Percentiles rank a stretch among this genome's conserved stretches.
phyloP scores from a whole-genome alignment of 2,329 filamentous ascomycete genomes.

The Fusarium oligoseptatum region DNA sequence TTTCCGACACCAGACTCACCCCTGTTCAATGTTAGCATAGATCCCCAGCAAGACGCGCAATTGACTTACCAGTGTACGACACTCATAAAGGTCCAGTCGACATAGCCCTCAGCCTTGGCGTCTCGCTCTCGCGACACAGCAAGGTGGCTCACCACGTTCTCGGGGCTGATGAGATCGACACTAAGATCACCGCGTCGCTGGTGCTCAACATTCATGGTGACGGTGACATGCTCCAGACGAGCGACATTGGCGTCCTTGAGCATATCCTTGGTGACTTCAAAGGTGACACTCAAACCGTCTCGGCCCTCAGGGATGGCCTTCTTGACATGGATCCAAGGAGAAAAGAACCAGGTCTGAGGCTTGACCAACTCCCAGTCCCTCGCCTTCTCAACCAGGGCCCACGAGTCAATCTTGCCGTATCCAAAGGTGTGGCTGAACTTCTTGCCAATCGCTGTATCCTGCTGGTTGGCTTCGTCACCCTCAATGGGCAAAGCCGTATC shows the following conservation, averaged over 20 bases:
- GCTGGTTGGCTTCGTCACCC: slow-evolving; percentile 78
- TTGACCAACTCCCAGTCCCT: slow-evolving; percentile 91
- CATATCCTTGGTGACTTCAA: slow-evolving; percentile 86
- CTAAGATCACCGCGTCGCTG: slow-evolving; percentile 89
- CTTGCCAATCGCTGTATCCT: slow-evolving; percentile 82
- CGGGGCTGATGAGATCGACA: slow-evolving; percentile 89
- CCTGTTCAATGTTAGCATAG: slow-evolving; percentile 64
- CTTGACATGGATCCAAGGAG: slow-evolving; percentile 93
- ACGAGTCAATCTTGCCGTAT: slow-evolving; percentile 95
- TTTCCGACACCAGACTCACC: slow-evolving; percentile 88
- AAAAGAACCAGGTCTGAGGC: slow-evolving; percentile 94
- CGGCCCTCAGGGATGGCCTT: slow-evolving; percentile 87
- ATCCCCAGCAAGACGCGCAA: neutral
- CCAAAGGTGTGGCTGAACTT: slow-evolving; percentile 95
- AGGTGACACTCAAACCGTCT: slow-evolving; percentile 81
- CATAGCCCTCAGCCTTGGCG: slow-evolving; percentile 76
- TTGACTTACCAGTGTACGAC: slow-evolving; percentile 88
- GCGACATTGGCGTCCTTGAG: slow-evolving; percentile 85
- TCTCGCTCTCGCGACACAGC: slow-evolving; percentile 81
- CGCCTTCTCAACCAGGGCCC: slow-evolving; percentile 84
- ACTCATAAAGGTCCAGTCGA: slow-evolving; percentile 99
- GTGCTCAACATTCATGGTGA: slow-evolving; percentile 97
- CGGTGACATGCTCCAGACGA: slow-evolving; percentile 91
- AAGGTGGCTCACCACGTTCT: slow-evolving; percentile 85
- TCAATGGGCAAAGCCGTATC: slow-evolving; percentile 87